Evolutionary conservation across 2,329 filamentous ascomycete species (phyloP).

Genomic region (Nigrospora osmanthi): DNA sequence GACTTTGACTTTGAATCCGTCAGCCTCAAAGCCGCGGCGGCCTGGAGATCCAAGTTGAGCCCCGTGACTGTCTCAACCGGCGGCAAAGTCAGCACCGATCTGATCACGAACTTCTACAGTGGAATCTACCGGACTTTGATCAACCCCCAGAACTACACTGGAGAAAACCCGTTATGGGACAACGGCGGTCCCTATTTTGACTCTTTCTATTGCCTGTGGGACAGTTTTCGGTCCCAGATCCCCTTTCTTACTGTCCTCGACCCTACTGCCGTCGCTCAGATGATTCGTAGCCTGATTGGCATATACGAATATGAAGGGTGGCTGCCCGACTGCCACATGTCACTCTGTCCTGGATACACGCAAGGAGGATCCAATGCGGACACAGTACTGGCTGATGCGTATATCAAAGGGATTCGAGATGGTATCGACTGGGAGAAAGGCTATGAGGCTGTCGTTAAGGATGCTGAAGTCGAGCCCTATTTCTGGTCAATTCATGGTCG

Average conservation of each 20-base stretch:
- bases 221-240: conserved; percentile 61
- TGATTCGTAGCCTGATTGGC: conserved; percentile 65
- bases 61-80: conserved; percentile 46
- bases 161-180: conserved; percentile 62
- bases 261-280: conserved; percentile 52
- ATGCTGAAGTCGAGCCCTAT: conserved; percentile 61
- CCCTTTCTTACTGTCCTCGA: conserved; percentile 63
- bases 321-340: conserved; percentile 70
- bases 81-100: conserved; percentile 41
- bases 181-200: conserved; percentile 65
- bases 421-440: conserved; percentile 60
- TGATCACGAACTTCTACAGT: conserved; percentile 61
- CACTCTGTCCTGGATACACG: conserved; percentile 64
- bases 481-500: conserved; percentile 66
- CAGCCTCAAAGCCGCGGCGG: conserved; percentile 40
- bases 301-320: conserved; percentile 64
- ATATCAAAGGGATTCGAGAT: conserved; percentile 53
- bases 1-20: conserved; percentile 54
- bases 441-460: conserved; percentile 64
- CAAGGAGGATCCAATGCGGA: conserved; percentile 70
- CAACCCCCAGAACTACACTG: conserved; percentile 66
- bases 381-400: conserved; percentile 59
- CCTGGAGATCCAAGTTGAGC: conserved; percentile 55
- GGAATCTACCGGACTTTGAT: conserved; percentile 68
- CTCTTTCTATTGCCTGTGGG: conserved; percentile 72